Evolutionary conservation across 164 flowering plant species (phyloP).

Genomic region (Liquidambar formosana): DNA sequence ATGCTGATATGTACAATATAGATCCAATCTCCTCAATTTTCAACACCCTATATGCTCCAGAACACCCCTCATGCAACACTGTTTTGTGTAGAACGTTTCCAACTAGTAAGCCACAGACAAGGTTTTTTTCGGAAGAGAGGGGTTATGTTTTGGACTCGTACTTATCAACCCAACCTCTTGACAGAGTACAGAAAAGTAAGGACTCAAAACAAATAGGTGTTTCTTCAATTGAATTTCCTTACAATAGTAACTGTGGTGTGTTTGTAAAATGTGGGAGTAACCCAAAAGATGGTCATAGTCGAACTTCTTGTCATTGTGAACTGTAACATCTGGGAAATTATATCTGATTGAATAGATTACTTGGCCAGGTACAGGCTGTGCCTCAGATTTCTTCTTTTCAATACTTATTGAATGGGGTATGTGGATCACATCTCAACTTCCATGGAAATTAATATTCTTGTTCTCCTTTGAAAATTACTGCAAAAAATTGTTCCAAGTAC

Average conservation of each 20-base stretch:
- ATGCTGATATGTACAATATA: constrained; percentile 40
- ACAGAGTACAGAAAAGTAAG: constrained; percentile 25
- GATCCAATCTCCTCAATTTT: constrained; percentile 62
- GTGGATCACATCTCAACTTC: not conserved
- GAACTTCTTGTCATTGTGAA: constrained; percentile 30
- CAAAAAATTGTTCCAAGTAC: not conserved
- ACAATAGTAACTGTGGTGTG: constrained; percentile 21
- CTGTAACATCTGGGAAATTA: constrained; percentile 17
- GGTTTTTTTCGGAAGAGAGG: constrained; percentile 44
- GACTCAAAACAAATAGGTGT: constrained; percentile 23
- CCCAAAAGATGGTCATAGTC: constrained; percentile 26
- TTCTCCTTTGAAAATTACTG: not conserved
- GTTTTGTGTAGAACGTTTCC: constrained; percentile 51
- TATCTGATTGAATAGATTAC: constrained; percentile 12
- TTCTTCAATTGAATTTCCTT: constrained; percentile 19
- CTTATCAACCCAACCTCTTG: constrained; percentile 23
- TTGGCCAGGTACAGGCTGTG: constrained; percentile 16
- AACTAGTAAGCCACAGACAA: constrained; percentile 35
- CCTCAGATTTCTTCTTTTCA: constrained; percentile 18
- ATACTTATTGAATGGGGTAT: constrained; percentile 15
- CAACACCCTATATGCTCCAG: constrained; percentile 37
- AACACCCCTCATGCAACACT: constrained; percentile 34
- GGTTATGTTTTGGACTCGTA: constrained; percentile 44
- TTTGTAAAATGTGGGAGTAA: constrained; percentile 40
- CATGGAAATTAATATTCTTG: constrained; percentile 7